Base-by-base conservation (phyloP, 2,329 filamentous ascomycete genomes). In the Colletotrichum camelliae region DNA sequence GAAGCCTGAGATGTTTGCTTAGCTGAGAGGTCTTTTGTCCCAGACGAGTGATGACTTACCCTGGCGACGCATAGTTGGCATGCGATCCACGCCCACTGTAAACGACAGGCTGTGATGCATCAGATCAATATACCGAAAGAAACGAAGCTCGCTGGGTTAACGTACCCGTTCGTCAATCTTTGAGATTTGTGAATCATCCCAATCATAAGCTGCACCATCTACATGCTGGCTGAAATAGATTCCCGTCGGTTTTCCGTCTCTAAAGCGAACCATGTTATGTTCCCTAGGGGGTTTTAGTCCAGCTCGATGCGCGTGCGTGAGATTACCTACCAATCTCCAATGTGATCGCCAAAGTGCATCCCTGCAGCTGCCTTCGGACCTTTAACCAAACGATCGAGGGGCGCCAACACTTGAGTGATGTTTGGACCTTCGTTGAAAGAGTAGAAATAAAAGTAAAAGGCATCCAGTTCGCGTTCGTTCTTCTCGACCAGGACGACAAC, bases 371-470 rank as follows among this genome's bases (percentile, higher is more conserved):
- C 70, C 33, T 78, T 60, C 27, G 57, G 57, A 12, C 77, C 78
- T 10, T 79, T 77, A 2, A 82, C 29, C 1, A 82, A 15, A 1
- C 74, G 71, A 4, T 83, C 73, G 7, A 84, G 37, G 0, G 82
- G 82, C 31, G 81, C 80, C 31, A 83, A 16, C 0, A 84, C 82
- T 43, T 83, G 83, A 0, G 81, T 83, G 68, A 83, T 79, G 21
- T 83, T 83, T 0, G 81, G 78, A 0, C 82, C 82, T 33, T 81
- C 79, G 2, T 84, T 81, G 29, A 80, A 84, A 0, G 82, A 83
- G 65, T 84, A 84, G 18, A 84, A 84, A 29, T 84, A 84, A 52
- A 84, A 84, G 71, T 81, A 84, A 12, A 84, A 84, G 0, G 81
- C 82, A 37, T 83, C 83, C 1, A 83, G 9, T 7, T 83, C 81